Evolutionary conservation across 2,329 filamentous ascomycete species (phyloP), one percentile per base, ranked within the genome.

Genomic region (Hypoxylon sp.): DNA sequence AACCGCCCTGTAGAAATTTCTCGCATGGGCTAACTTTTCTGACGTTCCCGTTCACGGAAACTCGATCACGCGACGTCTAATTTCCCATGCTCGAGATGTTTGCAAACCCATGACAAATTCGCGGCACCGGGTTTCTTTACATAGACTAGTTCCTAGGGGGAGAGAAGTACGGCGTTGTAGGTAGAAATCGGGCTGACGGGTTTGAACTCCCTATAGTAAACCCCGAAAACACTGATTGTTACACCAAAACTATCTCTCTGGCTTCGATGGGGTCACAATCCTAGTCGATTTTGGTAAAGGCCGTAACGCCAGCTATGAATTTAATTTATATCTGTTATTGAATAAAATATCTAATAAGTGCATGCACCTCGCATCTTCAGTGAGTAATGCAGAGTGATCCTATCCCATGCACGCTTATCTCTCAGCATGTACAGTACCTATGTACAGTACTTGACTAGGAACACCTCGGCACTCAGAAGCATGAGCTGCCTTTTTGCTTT

Each of bases 21-120:
- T n/a, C 23, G n/a, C n/a, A n/a, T n/a, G n/a, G n/a, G n/a, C 12
- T 46, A 12, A 9, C 25, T 12, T 34, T 12, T 26, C 32, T 41
- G 11, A 38, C 13, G 11, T 25, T 25, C 6, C 21, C 21, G 9
- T 5, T 25, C 9, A 25, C 9, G 21, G 5, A 47, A 47, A 29
- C 32, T 36, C 41, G 36, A 57, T 57, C 55, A 57, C 50, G 55
- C 55, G 51, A 57, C 55, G 48, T 34, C 3, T 11, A 32, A 37
- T 35, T 27, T 38, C 15, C 48, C 34, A 49, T 48, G 30, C 20
- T n/a, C n/a, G n/a, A n/a, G n/a, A n/a, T n/a, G n/a, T n/a, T n/a
- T n/a, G n/a, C n/a, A n/a, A n/a, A n/a, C n/a, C n/a, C n/a, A n/a
- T n/a, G n/a, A n/a, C n/a, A n/a, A n/a, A n/a, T n/a, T n/a, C n/a